These are phyloP conservation scores for Hypomontagnella monticulosa DNA, from an alignment of 495 filamentous ascomycete species.

Conservation along the genomic window DNA sequence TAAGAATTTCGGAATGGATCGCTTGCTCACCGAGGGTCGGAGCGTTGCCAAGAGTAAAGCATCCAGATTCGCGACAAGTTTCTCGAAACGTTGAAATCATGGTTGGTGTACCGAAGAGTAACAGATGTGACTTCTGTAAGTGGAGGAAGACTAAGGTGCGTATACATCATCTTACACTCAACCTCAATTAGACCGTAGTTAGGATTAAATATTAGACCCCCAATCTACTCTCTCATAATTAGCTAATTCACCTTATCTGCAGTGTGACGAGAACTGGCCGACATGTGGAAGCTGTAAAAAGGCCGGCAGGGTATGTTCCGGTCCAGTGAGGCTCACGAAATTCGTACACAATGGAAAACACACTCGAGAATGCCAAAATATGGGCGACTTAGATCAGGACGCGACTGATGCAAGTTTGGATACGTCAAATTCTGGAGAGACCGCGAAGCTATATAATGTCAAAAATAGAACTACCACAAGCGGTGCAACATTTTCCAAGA, in stretches of 20 bases:
- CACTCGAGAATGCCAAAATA: neutral
- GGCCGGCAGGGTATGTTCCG: slow-evolving; percentile 30
- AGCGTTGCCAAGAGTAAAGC: neutral
- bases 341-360: slow-evolving; percentile 28
- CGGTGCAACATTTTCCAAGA: slow-evolving; percentile 28
- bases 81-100: slow-evolving; percentile 19
- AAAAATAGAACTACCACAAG: slow-evolving; percentile 9
- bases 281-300: slow-evolving; percentile 33
- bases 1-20: slow-evolving; percentile 5
- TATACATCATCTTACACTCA: neutral
- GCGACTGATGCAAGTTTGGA: neutral
- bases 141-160: slow-evolving; percentile 31
- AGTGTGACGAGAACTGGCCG: slow-evolving; percentile 35
- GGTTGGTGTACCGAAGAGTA: slow-evolving; percentile 34
- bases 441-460: slow-evolving; percentile 3
- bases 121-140: slow-evolving; percentile 31
- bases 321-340: slow-evolving; percentile 21
- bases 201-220: neutral
- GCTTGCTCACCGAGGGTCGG: neutral
- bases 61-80: neutral
- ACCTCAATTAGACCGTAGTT: no score
- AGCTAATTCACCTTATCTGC: slow-evolving; percentile 2
- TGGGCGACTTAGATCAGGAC: neutral
- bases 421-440: neutral
- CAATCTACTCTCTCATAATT: neutral